A percentile compares a stretch with the other conserved stretches of the same genome.
These are phyloP conservation scores for Neonectria punicea DNA, from an alignment of 2,329 filamentous ascomycete genomes.

Conservation along the genomic window DNA sequence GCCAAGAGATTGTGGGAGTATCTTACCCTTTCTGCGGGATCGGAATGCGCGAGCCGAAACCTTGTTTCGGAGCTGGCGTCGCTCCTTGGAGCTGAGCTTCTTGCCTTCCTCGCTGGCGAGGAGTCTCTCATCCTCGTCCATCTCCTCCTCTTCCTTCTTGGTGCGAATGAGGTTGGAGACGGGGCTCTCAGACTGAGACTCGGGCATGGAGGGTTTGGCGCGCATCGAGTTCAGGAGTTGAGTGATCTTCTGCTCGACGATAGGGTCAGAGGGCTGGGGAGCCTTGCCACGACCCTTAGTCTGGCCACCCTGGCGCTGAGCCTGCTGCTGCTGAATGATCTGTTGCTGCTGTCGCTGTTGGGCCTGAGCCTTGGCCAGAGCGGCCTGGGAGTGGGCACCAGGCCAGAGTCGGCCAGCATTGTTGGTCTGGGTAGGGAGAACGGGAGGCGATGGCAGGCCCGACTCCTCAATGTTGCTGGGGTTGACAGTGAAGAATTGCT, in stretches of 20 bases:
- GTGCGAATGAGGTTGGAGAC: constrained; percentile 76
- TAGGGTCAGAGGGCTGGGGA: constrained; percentile 69
- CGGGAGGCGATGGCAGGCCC: constrained; percentile 54
- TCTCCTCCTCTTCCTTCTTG: constrained; percentile 96
- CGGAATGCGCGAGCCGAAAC: constrained; percentile 98
- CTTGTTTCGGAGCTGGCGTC: constrained; percentile 97
- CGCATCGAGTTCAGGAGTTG: constrained; percentile 94
- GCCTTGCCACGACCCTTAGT: constrained; percentile 61
- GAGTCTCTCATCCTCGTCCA: constrained; percentile 96
- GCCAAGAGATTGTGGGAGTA: neutral
- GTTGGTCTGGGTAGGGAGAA: constrained; percentile 62
- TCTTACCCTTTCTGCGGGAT: constrained; percentile 94
- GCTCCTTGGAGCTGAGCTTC: constrained; percentile 98
- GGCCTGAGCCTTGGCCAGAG: constrained; percentile 76
- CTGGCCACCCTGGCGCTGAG: constrained; percentile 60
- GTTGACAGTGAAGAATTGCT: constrained; percentile 78
- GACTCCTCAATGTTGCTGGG: constrained; percentile 73
- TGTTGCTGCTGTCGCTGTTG: constrained; percentile 76
- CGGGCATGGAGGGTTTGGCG: constrained; percentile 70
- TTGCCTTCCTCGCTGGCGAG: constrained; percentile 98
- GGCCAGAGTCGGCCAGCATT: constrained; percentile 84
- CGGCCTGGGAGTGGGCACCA: constrained; percentile 92
- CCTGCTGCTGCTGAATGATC: constrained; percentile 60
- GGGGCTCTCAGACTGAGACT: constrained; percentile 57
- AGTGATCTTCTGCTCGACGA: constrained; percentile 92